Percentiles rank a stretch among this genome's conserved stretches.
Evolutionary conservation across 148 eudicot species (phyloP).

Genomic region (Pharnaceum exiguum): DNA sequence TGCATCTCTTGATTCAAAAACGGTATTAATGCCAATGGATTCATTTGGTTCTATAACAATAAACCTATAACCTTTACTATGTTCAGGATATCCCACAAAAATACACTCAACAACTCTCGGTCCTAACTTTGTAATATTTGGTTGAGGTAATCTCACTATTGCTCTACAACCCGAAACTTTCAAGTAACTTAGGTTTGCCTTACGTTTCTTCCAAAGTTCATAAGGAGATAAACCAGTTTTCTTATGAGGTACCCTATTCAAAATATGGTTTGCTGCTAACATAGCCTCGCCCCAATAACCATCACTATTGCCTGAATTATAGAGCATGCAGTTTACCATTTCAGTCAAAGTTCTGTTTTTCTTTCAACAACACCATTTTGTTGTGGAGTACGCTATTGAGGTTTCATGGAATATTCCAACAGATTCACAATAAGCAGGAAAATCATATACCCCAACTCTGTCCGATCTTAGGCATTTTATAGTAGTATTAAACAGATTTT

Average conservation of each 20-base stretch:
- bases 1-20: conserved; percentile 1
- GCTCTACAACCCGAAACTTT: conserved; percentile 2
- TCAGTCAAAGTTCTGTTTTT: conserved; percentile 3
- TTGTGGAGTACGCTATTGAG: conserved; percentile 1
- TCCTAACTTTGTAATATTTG: neutral
- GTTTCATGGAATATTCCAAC: neutral
- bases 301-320: neutral
- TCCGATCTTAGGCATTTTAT: neutral
- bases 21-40: neutral
- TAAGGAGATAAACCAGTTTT: neutral
- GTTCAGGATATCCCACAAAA: neutral
- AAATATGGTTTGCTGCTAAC: neutral
- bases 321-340: conserved; percentile 4
- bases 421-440: neutral
- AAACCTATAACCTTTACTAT: conserved; percentile 4
- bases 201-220: neutral
- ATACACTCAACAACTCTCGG: neutral
- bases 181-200: neutral
- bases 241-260: conserved; percentile 3
- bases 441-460: neutral
- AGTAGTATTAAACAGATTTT: neutral
- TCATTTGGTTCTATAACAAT: conserved; percentile 2
- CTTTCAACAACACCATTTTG: conserved; percentile 4
- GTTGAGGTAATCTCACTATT: neutral
- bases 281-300: conserved; percentile 5